These are phyloP conservation scores for Dipteronia sinensis DNA, from an alignment of 345 rosid genomes.

Conservation along the genomic window DNA sequence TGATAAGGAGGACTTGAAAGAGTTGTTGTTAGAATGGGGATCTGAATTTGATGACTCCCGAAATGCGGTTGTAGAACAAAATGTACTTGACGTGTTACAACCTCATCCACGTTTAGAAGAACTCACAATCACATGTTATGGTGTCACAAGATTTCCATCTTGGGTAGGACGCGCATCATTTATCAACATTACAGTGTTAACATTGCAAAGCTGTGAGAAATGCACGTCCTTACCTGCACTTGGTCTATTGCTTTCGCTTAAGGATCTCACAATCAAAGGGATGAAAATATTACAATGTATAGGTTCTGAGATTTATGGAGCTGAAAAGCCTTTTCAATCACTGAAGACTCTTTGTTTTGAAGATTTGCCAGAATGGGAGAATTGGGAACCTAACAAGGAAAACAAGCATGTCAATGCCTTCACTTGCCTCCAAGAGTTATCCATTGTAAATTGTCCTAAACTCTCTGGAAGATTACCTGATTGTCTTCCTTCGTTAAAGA, in stretches of 20 bases:
- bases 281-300: background rate
- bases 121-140: background rate
- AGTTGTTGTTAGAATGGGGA: background rate
- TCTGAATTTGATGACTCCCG: background rate
- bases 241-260: background rate
- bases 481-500: no score
- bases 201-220: background rate
- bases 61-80: background rate
- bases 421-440: background rate
- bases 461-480: no score
- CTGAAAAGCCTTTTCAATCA: background rate
- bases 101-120: background rate
- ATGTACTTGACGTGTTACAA: background rate
- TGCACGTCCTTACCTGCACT: background rate
- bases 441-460: background rate
- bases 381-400: background rate
- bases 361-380: background rate
- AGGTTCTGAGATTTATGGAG: background rate
- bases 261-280: conserved; percentile 6
- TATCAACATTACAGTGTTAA: background rate
- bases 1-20: background rate
- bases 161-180: conserved; percentile 1
- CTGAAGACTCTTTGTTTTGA: background rate
- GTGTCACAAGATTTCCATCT: background rate
- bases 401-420: background rate